Conservation (phyloP, 2,329 filamentous ascomycete species). For the Epichloe uncinata region DNA sequence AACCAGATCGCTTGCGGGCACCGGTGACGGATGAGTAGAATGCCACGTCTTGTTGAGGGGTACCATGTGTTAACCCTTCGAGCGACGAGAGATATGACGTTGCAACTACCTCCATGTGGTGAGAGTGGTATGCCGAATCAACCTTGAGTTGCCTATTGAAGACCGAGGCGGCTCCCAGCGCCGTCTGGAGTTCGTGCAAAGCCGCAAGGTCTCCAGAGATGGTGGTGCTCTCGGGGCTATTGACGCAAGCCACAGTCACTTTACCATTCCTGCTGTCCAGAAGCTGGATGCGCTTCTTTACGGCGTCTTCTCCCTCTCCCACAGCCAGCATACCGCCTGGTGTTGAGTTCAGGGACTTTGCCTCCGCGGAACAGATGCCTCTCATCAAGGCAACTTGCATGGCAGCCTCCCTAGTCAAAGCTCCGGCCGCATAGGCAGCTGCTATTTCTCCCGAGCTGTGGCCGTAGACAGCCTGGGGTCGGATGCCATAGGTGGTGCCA, state of each 20-base stretch:
- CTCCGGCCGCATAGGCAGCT: slow-evolving; percentile 19
- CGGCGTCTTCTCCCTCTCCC: too few relatives aligned
- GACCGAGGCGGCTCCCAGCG: too few relatives aligned
- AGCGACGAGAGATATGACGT: too few relatives aligned
- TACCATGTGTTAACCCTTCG: slow-evolving; percentile 24
- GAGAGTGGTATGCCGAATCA: slow-evolving; percentile 11
- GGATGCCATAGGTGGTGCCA: slow-evolving; percentile 13
- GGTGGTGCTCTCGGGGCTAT: slow-evolving; percentile 13
- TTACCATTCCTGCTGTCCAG: too few relatives aligned
- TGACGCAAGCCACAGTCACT: slow-evolving; percentile 11
- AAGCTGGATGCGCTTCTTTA: too few relatives aligned
- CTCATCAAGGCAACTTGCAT: too few relatives aligned
- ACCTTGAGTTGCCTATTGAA: slow-evolving; percentile 10
- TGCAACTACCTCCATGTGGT: slow-evolving; percentile 14
- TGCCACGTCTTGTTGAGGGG: not conserved
- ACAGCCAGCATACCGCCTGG: too few relatives aligned
- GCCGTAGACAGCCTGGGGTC: slow-evolving; percentile 17
- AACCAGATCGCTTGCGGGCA: slow-evolving; percentile 3
- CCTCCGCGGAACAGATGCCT: too few relatives aligned
- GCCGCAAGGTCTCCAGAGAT: slow-evolving; percentile 11
- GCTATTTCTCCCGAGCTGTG: slow-evolving; percentile 27
- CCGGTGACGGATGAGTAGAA: not conserved
- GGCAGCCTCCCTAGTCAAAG: not conserved
- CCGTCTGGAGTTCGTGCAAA: slow-evolving; percentile 6
- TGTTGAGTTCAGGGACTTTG: too few relatives aligned